Conservation (phyloP, 495 filamentous ascomycete species). For the Aspergillus egyptiacus region DNA sequence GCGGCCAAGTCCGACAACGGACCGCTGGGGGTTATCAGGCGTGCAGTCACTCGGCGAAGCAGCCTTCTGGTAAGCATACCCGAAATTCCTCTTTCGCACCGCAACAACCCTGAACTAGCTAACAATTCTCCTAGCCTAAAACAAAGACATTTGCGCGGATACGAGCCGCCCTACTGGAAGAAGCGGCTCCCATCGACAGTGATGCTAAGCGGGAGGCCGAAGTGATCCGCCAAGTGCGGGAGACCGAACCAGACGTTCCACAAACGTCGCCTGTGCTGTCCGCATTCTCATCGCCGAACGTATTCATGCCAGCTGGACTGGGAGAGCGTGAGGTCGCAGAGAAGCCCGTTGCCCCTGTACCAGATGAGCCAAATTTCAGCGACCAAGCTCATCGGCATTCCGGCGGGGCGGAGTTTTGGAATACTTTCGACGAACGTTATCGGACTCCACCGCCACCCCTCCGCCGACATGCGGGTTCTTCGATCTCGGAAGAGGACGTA, state of each 20-base stretch:
- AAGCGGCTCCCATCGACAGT: slow-evolving; percentile 76
- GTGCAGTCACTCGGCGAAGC: slow-evolving; percentile 75
- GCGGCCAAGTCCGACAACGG: slow-evolving; percentile 39
- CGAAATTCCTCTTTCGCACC: too few relatives aligned
- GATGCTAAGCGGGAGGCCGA: slow-evolving; percentile 90
- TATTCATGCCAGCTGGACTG: slow-evolving; percentile 43
- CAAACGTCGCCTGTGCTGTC: slow-evolving; percentile 34
- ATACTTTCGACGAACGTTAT: slow-evolving; percentile 60
- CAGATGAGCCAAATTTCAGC: slow-evolving; percentile 61
- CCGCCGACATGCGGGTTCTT: slow-evolving; percentile 50
- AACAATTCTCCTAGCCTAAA: slow-evolving; percentile 61
- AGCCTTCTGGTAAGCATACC: slow-evolving; percentile 76
- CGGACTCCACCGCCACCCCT: slow-evolving; percentile 60
- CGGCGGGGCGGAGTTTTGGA: slow-evolving; percentile 72
- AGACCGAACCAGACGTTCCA: slow-evolving; percentile 51
- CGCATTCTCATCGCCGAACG: slow-evolving; percentile 36
- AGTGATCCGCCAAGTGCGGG: slow-evolving; percentile 87
- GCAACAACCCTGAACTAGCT: too few relatives aligned
- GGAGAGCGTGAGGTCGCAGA: slow-evolving; percentile 51
- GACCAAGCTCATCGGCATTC: slow-evolving; percentile 65
- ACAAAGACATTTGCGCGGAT: slow-evolving; percentile 92
- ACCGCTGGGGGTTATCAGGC: slow-evolving; percentile 47
- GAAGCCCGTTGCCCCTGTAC: slow-evolving; percentile 44
- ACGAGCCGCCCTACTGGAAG: slow-evolving; percentile 80
- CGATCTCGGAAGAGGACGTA: slow-evolving; percentile 67